Evolutionary conservation across 1,284 basidiomycete genomes (phyloP).

Genomic region (Sutorius eximius): DNA sequence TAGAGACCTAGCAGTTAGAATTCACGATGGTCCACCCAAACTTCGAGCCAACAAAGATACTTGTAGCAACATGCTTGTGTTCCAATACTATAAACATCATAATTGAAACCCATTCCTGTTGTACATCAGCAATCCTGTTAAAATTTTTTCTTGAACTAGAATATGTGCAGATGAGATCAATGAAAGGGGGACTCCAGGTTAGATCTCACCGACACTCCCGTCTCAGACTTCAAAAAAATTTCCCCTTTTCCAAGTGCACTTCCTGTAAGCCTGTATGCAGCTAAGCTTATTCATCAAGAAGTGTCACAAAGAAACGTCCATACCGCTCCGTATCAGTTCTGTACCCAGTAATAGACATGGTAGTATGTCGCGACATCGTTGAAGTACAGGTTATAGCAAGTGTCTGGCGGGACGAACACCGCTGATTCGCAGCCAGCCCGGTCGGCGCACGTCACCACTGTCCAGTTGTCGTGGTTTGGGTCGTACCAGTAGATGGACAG

Average conservation of each 20-base stretch:
- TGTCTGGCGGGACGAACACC: neutral
- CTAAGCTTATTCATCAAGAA: neutral
- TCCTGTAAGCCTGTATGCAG: neutral
- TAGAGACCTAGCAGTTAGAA: neutral
- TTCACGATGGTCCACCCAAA: neutral
- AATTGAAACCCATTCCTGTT: neutral
- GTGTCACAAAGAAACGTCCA: neutral
- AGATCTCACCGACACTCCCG: neutral
- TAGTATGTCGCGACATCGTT: neutral
- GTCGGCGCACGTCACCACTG: neutral
- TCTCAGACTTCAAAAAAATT: neutral
- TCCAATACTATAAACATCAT: neutral
- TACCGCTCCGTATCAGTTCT: neutral
- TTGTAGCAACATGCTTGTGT: neutral
- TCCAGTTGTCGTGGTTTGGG: neutral
- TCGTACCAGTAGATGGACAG: neutral
- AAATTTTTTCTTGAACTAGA: neutral
- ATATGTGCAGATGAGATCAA: neutral
- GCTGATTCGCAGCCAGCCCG: too few species aligned
- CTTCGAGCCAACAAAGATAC: neutral
- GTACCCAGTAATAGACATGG: neutral
- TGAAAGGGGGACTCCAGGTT: neutral
- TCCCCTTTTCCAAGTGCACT: neutral
- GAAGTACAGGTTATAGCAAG: constrained; percentile 7
- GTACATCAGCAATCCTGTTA: neutral